Percentiles rank a stretch among this genome's conserved stretches.
Evolutionary conservation across 257 asterid species (phyloP).

Genomic region (Capsicum pubescens): DNA sequence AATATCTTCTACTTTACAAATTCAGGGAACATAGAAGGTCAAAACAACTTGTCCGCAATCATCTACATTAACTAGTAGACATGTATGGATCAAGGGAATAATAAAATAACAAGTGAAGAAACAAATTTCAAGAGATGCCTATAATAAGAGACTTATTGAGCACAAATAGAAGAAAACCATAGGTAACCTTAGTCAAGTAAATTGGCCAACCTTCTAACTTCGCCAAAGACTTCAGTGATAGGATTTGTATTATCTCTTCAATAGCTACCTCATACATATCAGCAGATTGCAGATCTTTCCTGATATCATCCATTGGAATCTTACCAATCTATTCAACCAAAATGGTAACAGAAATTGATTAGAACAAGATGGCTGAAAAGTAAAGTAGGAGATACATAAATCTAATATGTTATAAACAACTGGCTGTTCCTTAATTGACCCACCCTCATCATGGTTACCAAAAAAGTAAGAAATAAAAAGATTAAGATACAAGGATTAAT

Average conservation of each 20-base stretch:
- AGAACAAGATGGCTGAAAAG: slow-evolving; percentile 28
- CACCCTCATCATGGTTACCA: background rate
- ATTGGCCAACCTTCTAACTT: slow-evolving; percentile 83
- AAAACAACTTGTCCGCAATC: background rate
- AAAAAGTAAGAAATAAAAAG: background rate
- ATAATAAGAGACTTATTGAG: background rate
- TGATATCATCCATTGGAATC: slow-evolving; percentile 87
- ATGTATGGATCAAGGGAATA: background rate
- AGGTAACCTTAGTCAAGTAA: slow-evolving; percentile 24
- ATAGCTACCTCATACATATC: slow-evolving; percentile 84
- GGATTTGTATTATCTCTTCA: slow-evolving; percentile 83
- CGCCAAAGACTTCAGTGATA: slow-evolving; percentile 77
- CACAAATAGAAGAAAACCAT: background rate
- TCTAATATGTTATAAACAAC: background rate
- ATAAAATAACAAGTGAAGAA: background rate
- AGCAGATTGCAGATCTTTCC: slow-evolving; percentile 77
- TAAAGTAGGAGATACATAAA: background rate
- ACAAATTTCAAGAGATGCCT: background rate
- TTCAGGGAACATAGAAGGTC: background rate
- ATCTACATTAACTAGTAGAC: background rate
- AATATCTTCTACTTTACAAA: background rate
- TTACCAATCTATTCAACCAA: slow-evolving; percentile 70
- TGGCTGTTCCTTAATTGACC: background rate
- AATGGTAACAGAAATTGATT: background rate
- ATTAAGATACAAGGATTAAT: too few species aligned